These are phyloP conservation scores for Rhodotorula kratochvilovae DNA, from an alignment of 768 basidiomycete genomes.

Conservation along the genomic window DNA sequence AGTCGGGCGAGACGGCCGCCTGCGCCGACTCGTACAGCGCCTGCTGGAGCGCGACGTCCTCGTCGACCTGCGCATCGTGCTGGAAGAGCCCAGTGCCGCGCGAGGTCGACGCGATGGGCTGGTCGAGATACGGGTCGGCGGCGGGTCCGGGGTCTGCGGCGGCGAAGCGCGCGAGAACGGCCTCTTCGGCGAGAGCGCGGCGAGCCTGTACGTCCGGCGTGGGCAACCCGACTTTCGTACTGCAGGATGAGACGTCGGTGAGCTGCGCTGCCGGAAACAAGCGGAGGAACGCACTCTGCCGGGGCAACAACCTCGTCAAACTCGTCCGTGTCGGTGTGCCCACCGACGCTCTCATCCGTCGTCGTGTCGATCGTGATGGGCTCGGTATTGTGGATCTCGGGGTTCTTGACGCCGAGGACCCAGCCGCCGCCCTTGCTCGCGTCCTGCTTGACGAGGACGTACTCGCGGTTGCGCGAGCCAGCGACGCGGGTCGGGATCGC, in stretches of 20 bases:
- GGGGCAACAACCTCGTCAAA: constrained; percentile 35
- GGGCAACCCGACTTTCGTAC: constrained; percentile 1
- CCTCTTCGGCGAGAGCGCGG: constrained; percentile 29
- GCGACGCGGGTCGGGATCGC: constrained; percentile 90
- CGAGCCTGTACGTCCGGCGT: constrained; percentile 29
- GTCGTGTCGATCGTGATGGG: constrained; percentile 74
- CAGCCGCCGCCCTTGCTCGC: constrained; percentile 76
- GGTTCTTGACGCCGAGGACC: constrained; percentile 78
- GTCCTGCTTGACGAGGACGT: constrained; percentile 89
- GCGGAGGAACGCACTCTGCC: constrained; percentile 2
- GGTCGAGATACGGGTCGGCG: constrained; percentile 34
- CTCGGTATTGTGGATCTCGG: constrained; percentile 51
- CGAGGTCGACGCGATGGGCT: not conserved
- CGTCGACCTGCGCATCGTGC: constrained; percentile 43
- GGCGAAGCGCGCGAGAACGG: constrained; percentile 19
- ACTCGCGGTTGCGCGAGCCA: constrained; percentile 88
- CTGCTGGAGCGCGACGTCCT: constrained; percentile 59
- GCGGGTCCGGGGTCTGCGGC: not conserved
- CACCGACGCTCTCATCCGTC: constrained; percentile 47
- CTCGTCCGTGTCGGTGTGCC: constrained; percentile 52
- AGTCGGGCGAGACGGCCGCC: not conserved
- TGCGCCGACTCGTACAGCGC: constrained; percentile 60
- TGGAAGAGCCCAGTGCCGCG: constrained; percentile 8
- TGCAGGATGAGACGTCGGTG: not conserved
- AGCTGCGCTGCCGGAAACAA: too few species aligned